Evolutionary conservation across 306 rosid genomes (phyloP).

Genomic region (Crataegus laevigata): DNA sequence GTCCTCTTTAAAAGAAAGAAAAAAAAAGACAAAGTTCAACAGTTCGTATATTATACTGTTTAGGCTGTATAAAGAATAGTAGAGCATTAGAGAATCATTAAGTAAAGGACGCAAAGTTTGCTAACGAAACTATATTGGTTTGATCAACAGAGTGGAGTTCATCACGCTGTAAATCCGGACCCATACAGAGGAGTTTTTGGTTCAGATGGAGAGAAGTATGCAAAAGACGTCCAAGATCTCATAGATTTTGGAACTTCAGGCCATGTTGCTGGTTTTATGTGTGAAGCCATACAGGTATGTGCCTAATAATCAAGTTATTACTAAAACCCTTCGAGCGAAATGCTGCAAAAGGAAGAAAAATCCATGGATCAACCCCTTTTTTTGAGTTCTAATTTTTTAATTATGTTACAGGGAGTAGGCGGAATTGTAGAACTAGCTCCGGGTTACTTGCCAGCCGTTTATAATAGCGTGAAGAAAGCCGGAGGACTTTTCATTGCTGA

Average conservation of each 20-base stretch:
- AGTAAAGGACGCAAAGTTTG: neutral
- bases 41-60: neutral
- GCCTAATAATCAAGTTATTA: neutral
- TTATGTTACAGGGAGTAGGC: slow-evolving; percentile 67
- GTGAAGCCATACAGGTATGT: slow-evolving; percentile 81
- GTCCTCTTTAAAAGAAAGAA: too few relatives aligned
- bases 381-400: neutral
- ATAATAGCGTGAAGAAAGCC: slow-evolving; percentile 48
- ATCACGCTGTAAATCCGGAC: slow-evolving; percentile 86
- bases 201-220: slow-evolving; percentile 84
- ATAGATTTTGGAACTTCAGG: slow-evolving; percentile 87
- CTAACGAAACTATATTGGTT: neutral
- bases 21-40: neutral
- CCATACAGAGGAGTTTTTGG: slow-evolving; percentile 95
- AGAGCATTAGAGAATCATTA: neutral
- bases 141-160: slow-evolving; percentile 69
- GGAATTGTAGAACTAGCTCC: slow-evolving; percentile 87
- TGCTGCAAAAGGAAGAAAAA: neutral
- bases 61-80: neutral
- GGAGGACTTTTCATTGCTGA: slow-evolving; percentile 94
- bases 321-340: neutral
- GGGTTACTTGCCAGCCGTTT: slow-evolving; percentile 76
- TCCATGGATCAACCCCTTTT: neutral
- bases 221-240: slow-evolving; percentile 73
- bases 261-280: slow-evolving; percentile 71